These are phyloP conservation scores for Pelargonium citronellum DNA, from an alignment of 441 rosid genomes.

Conservation along the genomic window DNA sequence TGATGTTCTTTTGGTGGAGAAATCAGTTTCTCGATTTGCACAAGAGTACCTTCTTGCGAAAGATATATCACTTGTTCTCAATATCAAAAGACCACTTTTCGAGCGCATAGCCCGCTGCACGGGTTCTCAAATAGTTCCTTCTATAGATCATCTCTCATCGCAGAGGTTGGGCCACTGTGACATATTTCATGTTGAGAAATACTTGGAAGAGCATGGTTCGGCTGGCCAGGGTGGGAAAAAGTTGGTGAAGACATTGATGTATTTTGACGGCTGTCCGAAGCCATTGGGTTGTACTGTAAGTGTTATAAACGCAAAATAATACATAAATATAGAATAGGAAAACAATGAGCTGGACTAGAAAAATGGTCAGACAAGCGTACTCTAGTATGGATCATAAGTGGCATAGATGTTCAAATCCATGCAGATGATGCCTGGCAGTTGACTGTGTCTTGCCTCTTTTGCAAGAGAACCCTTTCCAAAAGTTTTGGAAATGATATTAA, in stretches of 20 bases:
- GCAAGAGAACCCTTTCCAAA: neutral
- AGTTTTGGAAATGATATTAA: neutral
- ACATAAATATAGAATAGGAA: constrained; percentile 1
- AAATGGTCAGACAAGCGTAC: no score
- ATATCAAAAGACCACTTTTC: constrained; percentile 81
- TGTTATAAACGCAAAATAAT: constrained; percentile 15
- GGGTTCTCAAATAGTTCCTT: constrained; percentile 89
- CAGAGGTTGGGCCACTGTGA: constrained; percentile 89
- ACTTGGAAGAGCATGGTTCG: constrained; percentile 71
- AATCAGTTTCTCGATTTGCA: constrained; percentile 90
- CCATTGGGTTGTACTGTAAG: constrained; percentile 97
- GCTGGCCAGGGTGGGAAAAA: constrained; percentile 84
- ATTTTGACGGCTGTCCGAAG: constrained; percentile 95
- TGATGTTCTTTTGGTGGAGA: constrained; percentile 86
- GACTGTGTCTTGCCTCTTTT: neutral
- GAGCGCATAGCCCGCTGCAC: constrained; percentile 95
- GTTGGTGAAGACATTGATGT: constrained; percentile 82
- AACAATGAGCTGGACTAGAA: no score
- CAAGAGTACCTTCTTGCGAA: constrained; percentile 93
- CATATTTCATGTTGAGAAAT: constrained; percentile 70
- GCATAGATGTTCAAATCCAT: no score
- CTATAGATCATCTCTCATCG: constrained; percentile 86
- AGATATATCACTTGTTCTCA: constrained; percentile 91
- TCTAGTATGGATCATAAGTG: no score
- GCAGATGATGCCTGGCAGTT: no score